Percentiles rank a stretch among this genome's conserved stretches.
Conservation (phyloP, 1,139 yeast genomes). For the Ashbya aceris region DNA sequence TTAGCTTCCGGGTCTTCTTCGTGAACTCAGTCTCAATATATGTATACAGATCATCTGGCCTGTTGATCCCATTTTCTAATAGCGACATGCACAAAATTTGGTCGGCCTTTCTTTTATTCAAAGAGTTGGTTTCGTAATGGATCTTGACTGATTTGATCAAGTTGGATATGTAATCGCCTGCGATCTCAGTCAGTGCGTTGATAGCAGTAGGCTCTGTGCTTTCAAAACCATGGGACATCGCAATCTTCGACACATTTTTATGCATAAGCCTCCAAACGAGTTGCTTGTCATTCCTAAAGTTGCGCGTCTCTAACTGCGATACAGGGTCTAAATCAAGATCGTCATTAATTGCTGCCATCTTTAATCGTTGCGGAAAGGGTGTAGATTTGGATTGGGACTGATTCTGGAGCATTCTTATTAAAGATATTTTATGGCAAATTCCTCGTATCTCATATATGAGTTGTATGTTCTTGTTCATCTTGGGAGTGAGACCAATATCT, state of each 20-base stretch:
- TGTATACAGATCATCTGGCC: slow-evolving; percentile 65
- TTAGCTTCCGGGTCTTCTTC: slow-evolving; percentile 60
- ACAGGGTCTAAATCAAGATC: slow-evolving; percentile 64
- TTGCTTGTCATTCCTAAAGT: slow-evolving; percentile 47
- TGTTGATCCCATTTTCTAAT: slow-evolving; percentile 75
- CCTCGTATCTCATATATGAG: slow-evolving; percentile 84
- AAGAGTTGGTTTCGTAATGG: slow-evolving; percentile 58
- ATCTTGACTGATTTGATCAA: slow-evolving; percentile 61
- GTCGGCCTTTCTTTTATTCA: slow-evolving; percentile 34
- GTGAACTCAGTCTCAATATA: slow-evolving; percentile 67
- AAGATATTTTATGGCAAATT: slow-evolving; percentile 78
- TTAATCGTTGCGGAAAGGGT: slow-evolving; percentile 20
- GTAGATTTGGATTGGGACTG: slow-evolving; percentile 17
- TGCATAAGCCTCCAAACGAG: slow-evolving; percentile 60
- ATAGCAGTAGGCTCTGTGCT: slow-evolving; percentile 70
- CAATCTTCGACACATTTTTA: slow-evolving; percentile 64
- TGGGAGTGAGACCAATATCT: slow-evolving; percentile 50
- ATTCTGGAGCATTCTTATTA: slow-evolving; percentile 84
- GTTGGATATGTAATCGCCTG: slow-evolving; percentile 70
- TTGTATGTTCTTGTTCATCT: slow-evolving; percentile 55
- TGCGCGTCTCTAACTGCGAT: slow-evolving; percentile 54
- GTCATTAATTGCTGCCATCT: slow-evolving; percentile 39
- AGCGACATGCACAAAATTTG: slow-evolving; percentile 55
- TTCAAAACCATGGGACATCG: slow-evolving; percentile 94
- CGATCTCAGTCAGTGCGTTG: slow-evolving; percentile 72